Evolutionary conservation across 2,329 filamentous ascomycete genomes (phyloP).

Genomic region (Xylariaceae sp.): DNA sequence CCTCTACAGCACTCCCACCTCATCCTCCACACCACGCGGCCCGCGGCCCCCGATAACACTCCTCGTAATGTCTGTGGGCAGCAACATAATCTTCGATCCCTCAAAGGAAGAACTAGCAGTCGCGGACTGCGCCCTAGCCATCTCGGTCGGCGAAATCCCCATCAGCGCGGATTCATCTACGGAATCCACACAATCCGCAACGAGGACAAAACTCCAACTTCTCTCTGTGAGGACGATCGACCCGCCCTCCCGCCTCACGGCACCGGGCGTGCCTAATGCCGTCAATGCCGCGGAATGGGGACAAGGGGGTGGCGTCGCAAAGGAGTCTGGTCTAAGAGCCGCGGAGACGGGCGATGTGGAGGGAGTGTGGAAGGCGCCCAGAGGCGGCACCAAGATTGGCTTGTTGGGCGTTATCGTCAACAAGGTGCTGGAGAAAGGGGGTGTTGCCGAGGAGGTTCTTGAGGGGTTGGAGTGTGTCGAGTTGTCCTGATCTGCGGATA

Average conservation of each 20-base stretch:
- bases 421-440: constrained; percentile 70
- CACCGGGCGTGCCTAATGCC: constrained; percentile 64
- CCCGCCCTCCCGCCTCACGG: constrained; percentile 68
- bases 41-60: constrained; percentile 79
- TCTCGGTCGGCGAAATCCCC: constrained; percentile 63
- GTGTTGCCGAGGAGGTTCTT: constrained; percentile 82
- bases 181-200: constrained; percentile 26
- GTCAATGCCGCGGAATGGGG: constrained; percentile 53
- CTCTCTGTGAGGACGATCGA: constrained; percentile 70
- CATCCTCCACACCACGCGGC: constrained; percentile 5
- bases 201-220: constrained; percentile 48
- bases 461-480: constrained; percentile 75
- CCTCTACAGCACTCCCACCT: constrained; percentile 56
- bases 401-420: constrained; percentile 72
- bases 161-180: constrained; percentile 11
- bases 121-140: constrained; percentile 81
- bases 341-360: constrained; percentile 56
- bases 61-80: constrained; percentile 79
- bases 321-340: constrained; percentile 38
- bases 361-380: constrained; percentile 80
- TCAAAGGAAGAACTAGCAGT: constrained; percentile 88
- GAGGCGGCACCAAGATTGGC: constrained; percentile 75
- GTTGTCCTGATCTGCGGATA: constrained; percentile 34
- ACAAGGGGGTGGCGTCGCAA: constrained; percentile 33
- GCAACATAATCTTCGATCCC: constrained; percentile 93